Base-by-base conservation (phyloP, 441 rosid species). In the Pelargonium cotyledonis region DNA sequence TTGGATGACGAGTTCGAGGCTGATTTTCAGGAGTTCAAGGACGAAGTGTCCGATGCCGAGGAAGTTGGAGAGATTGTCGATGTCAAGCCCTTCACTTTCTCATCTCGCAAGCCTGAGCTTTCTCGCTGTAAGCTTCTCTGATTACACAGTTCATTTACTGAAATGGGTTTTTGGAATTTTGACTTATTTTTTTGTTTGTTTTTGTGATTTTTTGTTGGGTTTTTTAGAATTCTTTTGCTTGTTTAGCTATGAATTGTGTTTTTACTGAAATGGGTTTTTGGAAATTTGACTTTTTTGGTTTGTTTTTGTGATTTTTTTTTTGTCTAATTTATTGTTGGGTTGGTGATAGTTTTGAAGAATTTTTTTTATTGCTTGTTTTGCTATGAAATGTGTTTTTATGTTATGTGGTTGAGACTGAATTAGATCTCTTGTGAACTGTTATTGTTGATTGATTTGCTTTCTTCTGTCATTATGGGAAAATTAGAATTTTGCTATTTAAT, bases 1-100 rank as follows among this genome's bases (percentile, higher is more conserved):
- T 29, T 58, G 9, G 63, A 58, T 21, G 35, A 60, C 1, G 35
- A 60, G 35, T 60, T 60, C 35, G 63, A 60, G 12, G 35, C 63
- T 8, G 63, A 60, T 60, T 60, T 60, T 31, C 35, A 21, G 35
- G 63, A 19, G 63, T 60, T 60, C 14, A 21, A 60, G 63, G 35
- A 60, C 63, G 63, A 60, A 7, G 63, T 60, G n/a, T 60, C 63
- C 35, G 63, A 60, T 9, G 63, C 10, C 0, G 77, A 75, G 21
- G 64, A 69, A 35, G 74, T 40, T 11, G 67, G 35, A 62, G 85
- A 70, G 35, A 75, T 76, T 64, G 46, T 79, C 44, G 89, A 88
- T 72, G 82, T 82, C 53, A 90, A 93, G 82, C 87, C 96, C 31
- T 84, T 87, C 14, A 70, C 84, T 68, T 87, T 84, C 84, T 72